Base-by-base conservation (phyloP, 1,284 basidiomycete genomes). In the Wolfiporia cocos region DNA sequence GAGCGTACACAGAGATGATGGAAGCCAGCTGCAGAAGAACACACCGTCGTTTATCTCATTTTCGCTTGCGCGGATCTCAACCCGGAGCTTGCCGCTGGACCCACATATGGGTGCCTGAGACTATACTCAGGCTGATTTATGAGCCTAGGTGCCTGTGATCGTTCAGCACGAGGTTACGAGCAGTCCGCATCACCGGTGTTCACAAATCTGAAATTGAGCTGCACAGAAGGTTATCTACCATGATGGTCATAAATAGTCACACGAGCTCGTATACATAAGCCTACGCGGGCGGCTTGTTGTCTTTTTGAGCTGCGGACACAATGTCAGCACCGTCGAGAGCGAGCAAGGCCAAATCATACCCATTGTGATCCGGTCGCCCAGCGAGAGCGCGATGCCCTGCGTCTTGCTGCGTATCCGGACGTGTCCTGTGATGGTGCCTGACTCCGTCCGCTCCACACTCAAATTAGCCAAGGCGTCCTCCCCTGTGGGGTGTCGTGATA, bases 401-500 rank as follows among this genome's bases (percentile, higher is more conserved):
- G 91, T 94, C 69, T 95, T 96, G 59, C 87, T 92, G 44, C 92
- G 79, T 57, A 95, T 96, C 40, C 92, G 78, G 18, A 95, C 91
- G 65, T 95, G 92, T 0, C 92, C 92, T 20, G 84, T 84, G 53
- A 96, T 86, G 4, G 73, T 76, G 1, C 92, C 92, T 11, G 68
- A 69, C 42, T 92, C 88, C 31, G 88, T 84, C 57, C 88, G 79
- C 61, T 99, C 96, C 49, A 99, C 86, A 53, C 89, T 93, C 49
- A 98, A 66, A 63, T 99, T 99, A 33, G 96, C 95, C 26, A 99
- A 67, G 0, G 95, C 96, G 58, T 99, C 96, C 66, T 99, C 96
- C 43, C 89, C 86, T 90, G 48, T 37, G 23, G 32, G 15, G 21
- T 36, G 17, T 40, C 39, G 18, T 18, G 14, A 9, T 18, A 29